phyloP scores from a whole-genome alignment of 1,284 basidiomycete species.

The Erythrobasidium hasegawianum region DNA sequence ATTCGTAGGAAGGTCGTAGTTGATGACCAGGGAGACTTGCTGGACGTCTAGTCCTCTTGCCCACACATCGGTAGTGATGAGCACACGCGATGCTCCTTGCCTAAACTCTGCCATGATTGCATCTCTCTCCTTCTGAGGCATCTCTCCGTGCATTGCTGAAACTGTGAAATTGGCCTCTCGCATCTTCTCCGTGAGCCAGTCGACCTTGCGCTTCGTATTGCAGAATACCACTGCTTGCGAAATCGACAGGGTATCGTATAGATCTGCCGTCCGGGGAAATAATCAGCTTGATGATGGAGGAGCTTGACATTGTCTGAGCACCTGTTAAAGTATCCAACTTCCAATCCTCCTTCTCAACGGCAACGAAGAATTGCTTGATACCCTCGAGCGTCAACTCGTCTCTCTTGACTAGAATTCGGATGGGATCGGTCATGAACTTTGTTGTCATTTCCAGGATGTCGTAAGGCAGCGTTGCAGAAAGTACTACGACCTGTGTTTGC shows the following conservation, averaged over 20 bases:
- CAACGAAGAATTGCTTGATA: slow-evolving; percentile 99
- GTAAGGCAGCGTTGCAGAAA: slow-evolving; percentile 92
- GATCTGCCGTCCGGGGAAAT: slow-evolving; percentile 9
- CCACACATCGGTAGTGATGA: slow-evolving; percentile 94
- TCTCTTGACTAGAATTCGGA: slow-evolving; percentile 98
- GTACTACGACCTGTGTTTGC: slow-evolving; percentile 93
- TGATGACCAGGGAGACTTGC: slow-evolving; percentile 96
- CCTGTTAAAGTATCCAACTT: slow-evolving; percentile 98
- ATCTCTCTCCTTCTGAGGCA: slow-evolving; percentile 97
- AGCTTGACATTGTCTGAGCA: slow-evolving; percentile 60
- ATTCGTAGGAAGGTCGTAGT: slow-evolving; percentile 61
- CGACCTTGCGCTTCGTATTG: slow-evolving; percentile 97
- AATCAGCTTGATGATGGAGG: not conserved
- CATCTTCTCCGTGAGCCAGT: slow-evolving; percentile 99
- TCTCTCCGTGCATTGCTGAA: slow-evolving; percentile 74
- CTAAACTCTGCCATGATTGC: slow-evolving; percentile 99
- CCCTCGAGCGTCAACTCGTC: slow-evolving; percentile 99
- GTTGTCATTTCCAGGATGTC: slow-evolving; percentile 99
- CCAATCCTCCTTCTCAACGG: slow-evolving; percentile 99
- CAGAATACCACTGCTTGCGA: slow-evolving; percentile 99
- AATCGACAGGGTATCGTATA: slow-evolving; percentile 96
- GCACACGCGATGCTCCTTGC: slow-evolving; percentile 85
- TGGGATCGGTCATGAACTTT: slow-evolving; percentile 99
- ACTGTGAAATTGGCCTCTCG: slow-evolving; percentile 94
- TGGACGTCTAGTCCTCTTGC: slow-evolving; percentile 98